Base-by-base conservation (phyloP, 129 eudicot genomes). In the Tagetes erecta region DNA sequence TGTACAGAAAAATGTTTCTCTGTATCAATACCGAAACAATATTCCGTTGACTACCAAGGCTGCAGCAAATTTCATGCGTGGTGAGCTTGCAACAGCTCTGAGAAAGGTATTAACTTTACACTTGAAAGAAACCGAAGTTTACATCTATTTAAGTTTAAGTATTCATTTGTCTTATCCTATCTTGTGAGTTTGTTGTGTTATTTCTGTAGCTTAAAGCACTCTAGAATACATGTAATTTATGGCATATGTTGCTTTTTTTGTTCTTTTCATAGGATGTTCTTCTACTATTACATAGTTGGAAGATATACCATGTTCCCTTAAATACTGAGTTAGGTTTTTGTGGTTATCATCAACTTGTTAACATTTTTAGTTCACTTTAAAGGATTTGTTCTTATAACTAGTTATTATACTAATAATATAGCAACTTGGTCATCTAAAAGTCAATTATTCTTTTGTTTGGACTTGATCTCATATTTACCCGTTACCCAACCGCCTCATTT, bases 11-110 rank as follows among this genome's bases (percentile, higher is more conserved):
- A 95, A 95, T 68, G 97, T 95, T 49, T 83, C 97, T 6, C 72
- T 91, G 82, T 91, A 95, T 71, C 99, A 95, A 78, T 95, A 91
- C 71, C 84, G 97, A 36, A 95, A 95, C 68, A 96, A 96, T 49
- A 95, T 95, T 37, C 99, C 99, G 1, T 80, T 95, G 81, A 91
- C 99, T 3, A 95, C 99, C 36, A 62, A 86, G 13, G 99, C 99
- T 63, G 78, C 99, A 30, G 99, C 97, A 50, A 95, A 95, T 80
- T 95, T 88, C 84, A 95, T 96, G 69, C 89, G 99, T 10, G 96
- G 96, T 57, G 97, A 95, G 84, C 99, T 95, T 55, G 99, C 99
- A 36, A 91, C 97, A 2, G 99, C 99, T 70, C 81, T 95, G 83
- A 83, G 99, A 11, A 95, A 95, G 96, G 99, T 95, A 83, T 35